A percentile compares a stretch with the other conserved stretches of the same genome.
These are phyloP conservation scores for Penicillium canariense DNA, from an alignment of 495 filamentous ascomycete species.

Conservation along the genomic window DNA sequence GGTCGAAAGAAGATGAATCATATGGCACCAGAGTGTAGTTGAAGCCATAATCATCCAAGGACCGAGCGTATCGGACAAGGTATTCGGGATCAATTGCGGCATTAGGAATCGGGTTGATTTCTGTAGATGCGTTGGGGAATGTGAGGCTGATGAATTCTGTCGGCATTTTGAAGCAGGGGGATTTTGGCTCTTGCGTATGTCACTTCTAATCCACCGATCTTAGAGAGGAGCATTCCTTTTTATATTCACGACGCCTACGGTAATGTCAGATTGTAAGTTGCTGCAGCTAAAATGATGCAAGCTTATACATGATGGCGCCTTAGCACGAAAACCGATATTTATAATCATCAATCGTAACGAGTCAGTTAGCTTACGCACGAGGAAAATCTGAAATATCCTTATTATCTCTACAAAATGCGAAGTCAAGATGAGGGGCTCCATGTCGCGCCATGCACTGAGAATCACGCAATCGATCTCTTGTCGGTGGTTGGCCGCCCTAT, in stretches of 20 bases:
- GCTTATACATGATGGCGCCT: not conserved
- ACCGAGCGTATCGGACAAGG: slow-evolving; percentile 47
- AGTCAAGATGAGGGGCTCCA: not conserved
- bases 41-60: slow-evolving; percentile 51
- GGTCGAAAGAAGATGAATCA: slow-evolving; percentile 48
- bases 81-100: slow-evolving; percentile 46
- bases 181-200: not conserved
- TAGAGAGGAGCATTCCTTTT: not conserved
- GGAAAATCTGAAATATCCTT: too few relatives aligned
- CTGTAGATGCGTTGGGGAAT: slow-evolving; percentile 49
- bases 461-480: not conserved
- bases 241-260: not conserved
- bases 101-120: slow-evolving; percentile 47
- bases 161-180: slow-evolving; percentile 36
- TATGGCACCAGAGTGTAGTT: slow-evolving; percentile 57
- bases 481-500: not conserved
- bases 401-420: too few relatives aligned
- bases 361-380: too few relatives aligned
- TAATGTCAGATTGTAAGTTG: not conserved
- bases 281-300: not conserved
- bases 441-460: not conserved
- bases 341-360: too few relatives aligned
- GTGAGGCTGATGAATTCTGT: slow-evolving; percentile 55
- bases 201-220: too few relatives aligned
- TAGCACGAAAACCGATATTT: not conserved